Base-by-base conservation (phyloP, 768 basidiomycete genomes). In the Auricularia sp. region DNA sequence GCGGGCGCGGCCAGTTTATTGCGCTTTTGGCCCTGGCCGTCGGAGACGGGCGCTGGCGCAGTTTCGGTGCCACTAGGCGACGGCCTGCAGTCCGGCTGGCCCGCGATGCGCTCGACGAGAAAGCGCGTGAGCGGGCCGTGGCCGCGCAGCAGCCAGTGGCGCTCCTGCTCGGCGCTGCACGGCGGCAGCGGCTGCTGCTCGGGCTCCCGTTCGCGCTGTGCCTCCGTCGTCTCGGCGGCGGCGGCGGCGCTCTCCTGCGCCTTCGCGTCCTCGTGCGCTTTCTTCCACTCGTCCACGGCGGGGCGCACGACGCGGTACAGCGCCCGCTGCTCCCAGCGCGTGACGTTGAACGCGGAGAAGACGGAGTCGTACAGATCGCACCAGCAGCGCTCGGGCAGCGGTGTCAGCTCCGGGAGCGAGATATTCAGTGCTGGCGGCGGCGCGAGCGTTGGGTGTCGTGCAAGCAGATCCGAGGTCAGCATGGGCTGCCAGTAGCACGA, bases 401-500 rank as follows among this genome's bases (percentile, higher is more conserved):
- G 78, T 34, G 81, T 84, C 66, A 86, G 58, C 29, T n/a, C 42
- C 7, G 56, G 34, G 1, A 54, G 54, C 6, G 54, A 39, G 14
- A 54, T 14, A 39, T 58, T 62, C 13, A 54, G 42, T 21, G 66
- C 44, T 21, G 65, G 13, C 18, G 42, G 42, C 16, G 66, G 47
- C 21, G 66, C 54, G 47, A 64, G 63, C 5, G 59, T 56, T 35
- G 61, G 44, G 54, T 64, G 54, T 13, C 35, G 29, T 11, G 61
- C 36, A 18, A 69, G 54, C 16, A 69, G 62, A 42, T 63, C 61
- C n/a, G 82, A 59, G 85, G 73, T 29, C 87, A 83, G 68, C 65
- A 91, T 84, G 36, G 92, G 89, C 67, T 90, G 89, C 92, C 92
- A 93, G 75, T 92, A 92, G 73, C 92, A 94, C 18, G 92, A 89